Conservation (phyloP, 352 stramenopile genomes). For the Lagenidium sp. region DNA sequence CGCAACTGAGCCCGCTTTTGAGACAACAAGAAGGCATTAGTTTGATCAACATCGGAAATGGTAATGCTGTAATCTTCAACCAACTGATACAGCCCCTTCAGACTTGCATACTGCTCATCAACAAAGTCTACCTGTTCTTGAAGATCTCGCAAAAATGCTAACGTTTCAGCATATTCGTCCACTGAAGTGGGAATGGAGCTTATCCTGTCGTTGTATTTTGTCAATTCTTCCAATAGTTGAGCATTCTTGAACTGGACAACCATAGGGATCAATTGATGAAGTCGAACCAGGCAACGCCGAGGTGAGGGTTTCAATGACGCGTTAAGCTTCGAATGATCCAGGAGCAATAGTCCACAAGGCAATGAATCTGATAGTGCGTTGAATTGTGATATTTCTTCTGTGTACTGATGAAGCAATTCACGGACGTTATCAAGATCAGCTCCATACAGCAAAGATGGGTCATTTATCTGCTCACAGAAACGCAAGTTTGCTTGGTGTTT, state of each 20-base stretch:
- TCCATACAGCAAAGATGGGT: constrained; percentile 13
- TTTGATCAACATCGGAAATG: constrained; percentile 55
- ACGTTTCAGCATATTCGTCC: constrained; percentile 53
- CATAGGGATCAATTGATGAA: constrained; percentile 47
- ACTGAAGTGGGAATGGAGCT: constrained; percentile 61
- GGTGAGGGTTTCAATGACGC: constrained; percentile 54
- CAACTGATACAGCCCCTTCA: constrained; percentile 49
- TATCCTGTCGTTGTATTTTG: constrained; percentile 47
- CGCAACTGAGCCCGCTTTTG: constrained; percentile 68
- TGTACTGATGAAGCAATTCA: constrained; percentile 55
- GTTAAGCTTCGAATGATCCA: constrained; percentile 54
- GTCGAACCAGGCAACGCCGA: constrained; percentile 38
- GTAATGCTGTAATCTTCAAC: constrained; percentile 66
- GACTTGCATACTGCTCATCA: constrained; percentile 43
- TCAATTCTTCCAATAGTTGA: constrained; percentile 43
- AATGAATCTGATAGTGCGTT: constrained; percentile 35
- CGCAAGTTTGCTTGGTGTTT: constrained; percentile 66
- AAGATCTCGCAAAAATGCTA: constrained; percentile 47
- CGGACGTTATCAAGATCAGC: constrained; percentile 51
- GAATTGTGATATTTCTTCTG: constrained; percentile 37
- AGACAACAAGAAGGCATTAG: constrained; percentile 63
- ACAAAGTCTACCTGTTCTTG: constrained; percentile 31
- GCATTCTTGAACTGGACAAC: constrained; percentile 56
- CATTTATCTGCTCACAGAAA: constrained; percentile 35
- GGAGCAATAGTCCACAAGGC: constrained; percentile 40